Base-by-base conservation (phyloP, 1,284 basidiomycete species). In the Schizophyllum amplum region DNA sequence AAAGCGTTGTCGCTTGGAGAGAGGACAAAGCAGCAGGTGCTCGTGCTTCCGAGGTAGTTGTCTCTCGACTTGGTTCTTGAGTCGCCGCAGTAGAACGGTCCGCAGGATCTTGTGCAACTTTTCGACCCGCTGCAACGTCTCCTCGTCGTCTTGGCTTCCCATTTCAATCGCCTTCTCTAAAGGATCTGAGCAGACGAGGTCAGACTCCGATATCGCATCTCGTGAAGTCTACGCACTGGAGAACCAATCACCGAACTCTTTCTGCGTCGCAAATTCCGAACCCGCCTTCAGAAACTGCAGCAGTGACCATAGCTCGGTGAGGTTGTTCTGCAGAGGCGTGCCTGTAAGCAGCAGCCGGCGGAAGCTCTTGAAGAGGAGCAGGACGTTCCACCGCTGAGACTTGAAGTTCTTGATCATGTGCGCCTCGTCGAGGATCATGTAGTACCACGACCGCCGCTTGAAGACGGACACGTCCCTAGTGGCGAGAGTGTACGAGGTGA, bases 381-480 rank as follows among this genome's bases (percentile, higher is more conserved):
- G 72, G 13, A 88, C 94, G 68, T 94, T 94, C 95, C 95, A 98
- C 52, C 95, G 83, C 71, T 98, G 94, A 0, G 90, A 93, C 63
- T 89, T 88, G 74, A 97, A 98, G 72, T 98, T 98, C 75, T 98
- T 98, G 84, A 98, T 97, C 84, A 98, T 96, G 68, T 98, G 94
- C 6, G 94, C 95, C 72, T 98, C 95, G 70, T 97, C 94, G 11
- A 98, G 82, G 61, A 98, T 87, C 85, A 98, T 91, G 68, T 98
- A 98, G 68, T 94, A 92, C 95, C 95, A 98, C 52, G 85, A 79
- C 72, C 96, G 97, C 55, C 95, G 87, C 64, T 94, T 93, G 77
- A 98, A 95, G 52, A 97, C 92, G 69, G 93, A 87, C 62, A 93
- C 90, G 69, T 98, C 95, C 52, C 92, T 86, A 62, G 93, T 88